Evolutionary conservation across 2,329 filamentous ascomycete species (phyloP).

Genomic region (Penicillium nordicum): DNA sequence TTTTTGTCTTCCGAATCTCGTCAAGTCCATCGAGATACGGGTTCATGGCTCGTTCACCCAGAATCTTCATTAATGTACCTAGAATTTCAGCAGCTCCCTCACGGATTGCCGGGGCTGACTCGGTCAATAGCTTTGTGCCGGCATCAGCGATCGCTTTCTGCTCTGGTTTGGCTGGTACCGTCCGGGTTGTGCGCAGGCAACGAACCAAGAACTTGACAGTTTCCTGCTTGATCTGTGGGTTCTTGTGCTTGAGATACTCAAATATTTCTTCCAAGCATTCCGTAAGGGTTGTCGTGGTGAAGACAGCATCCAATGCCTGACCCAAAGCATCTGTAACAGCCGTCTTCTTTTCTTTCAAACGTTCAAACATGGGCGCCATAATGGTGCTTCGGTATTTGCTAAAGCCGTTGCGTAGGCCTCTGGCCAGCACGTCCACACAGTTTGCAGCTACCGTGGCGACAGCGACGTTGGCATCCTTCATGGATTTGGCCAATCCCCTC

Average conservation of each 20-base stretch:
- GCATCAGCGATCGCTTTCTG: conserved; percentile 81
- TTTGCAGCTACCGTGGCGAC: conserved; percentile 92
- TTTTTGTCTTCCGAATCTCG: conserved; percentile 91
- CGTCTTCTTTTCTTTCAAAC: conserved; percentile 95
- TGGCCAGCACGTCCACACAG: conserved; percentile 84
- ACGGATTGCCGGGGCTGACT: conserved; percentile 80
- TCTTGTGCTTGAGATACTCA: conserved; percentile 85
- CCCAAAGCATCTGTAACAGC: conserved; percentile 83
- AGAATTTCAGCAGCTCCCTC: conserved; percentile 88
- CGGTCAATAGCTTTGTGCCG: conserved; percentile 82
- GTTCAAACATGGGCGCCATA: conserved; percentile 87
- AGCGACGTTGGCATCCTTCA: conserved; percentile 98
- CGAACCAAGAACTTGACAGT: conserved; percentile 91
- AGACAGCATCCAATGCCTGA: conserved; percentile 72
- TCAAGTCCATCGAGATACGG: conserved; percentile 87
- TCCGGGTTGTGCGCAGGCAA: conserved; percentile 75
- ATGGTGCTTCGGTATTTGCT: conserved; percentile 75
- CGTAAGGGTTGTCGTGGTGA: conserved; percentile 64
- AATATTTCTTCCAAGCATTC: conserved; percentile 91
- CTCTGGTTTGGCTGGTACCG: conserved; percentile 80
- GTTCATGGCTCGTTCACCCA: conserved; percentile 93
- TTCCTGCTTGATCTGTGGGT: conserved; percentile 95
- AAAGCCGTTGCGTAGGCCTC: conserved; percentile 75
- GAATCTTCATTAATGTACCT: conserved; percentile 96
- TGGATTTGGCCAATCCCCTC: conserved; percentile 82